Percentiles rank a stretch among this genome's conserved stretches.
These are phyloP conservation scores for Sodiomyces alkalinus DNA, from an alignment of 2,329 filamentous ascomycete genomes.

Conservation along the genomic window DNA sequence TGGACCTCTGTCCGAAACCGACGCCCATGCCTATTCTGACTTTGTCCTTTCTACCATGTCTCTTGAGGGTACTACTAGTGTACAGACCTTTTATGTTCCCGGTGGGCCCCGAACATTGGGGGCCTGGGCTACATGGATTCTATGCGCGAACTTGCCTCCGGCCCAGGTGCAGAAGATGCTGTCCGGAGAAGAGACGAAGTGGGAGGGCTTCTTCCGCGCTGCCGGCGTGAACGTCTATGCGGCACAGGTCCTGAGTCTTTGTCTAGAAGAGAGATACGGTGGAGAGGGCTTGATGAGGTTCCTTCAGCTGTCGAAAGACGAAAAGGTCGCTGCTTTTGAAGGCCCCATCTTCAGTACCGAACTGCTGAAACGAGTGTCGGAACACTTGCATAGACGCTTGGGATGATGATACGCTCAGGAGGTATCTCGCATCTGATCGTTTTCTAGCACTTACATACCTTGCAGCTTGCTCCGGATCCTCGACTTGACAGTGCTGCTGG, in stretches of 20 bases:
- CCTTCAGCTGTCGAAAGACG: constrained; percentile 12
- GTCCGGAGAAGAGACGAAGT: constrained; percentile 23
- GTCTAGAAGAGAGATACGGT: constrained; percentile 12
- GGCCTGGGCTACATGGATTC: constrained; percentile 36
- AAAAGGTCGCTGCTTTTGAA: neutral
- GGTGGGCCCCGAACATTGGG: constrained; percentile 34
- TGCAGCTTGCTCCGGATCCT: too few species aligned
- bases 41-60: constrained; percentile 33
- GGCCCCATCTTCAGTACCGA: too few species aligned
- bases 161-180: constrained; percentile 17
- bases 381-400: too few species aligned
- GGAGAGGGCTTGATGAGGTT: constrained; percentile 15
- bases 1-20: constrained; percentile 20
- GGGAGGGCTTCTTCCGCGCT: constrained; percentile 19
- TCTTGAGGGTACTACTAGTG: constrained; percentile 18
- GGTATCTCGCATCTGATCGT: too few species aligned
- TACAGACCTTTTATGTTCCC: constrained; percentile 30
- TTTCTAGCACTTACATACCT: too few species aligned
- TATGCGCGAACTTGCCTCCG: constrained; percentile 27
- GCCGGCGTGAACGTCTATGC: constrained; percentile 21
- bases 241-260: constrained; percentile 17
- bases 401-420: too few species aligned
- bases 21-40: constrained; percentile 28
- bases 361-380: too few species aligned
- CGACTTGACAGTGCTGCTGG: too few species aligned